phyloP scores from a whole-genome alignment of 306 rosid genomes.

The Gynostemma pentaphyllum region DNA sequence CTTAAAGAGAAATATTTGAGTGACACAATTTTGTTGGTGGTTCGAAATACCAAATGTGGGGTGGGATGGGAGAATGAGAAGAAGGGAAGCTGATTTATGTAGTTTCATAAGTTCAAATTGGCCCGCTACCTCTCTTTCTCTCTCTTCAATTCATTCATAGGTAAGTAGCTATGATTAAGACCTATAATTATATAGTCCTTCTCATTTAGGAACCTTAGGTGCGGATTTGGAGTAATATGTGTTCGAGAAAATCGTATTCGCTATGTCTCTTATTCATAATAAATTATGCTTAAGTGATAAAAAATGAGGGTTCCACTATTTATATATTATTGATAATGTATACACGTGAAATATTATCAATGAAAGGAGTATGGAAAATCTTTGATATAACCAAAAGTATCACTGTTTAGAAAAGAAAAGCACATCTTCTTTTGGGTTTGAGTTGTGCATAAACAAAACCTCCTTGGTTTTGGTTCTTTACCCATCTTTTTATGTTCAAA shows the following conservation, averaged over 20 bases:
- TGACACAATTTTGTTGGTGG: neutral
- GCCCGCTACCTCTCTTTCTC: neutral
- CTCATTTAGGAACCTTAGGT: no score
- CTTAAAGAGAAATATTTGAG: conserved; percentile 5
- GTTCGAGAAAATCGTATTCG: no score
- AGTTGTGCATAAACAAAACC: neutral
- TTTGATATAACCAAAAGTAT: no score
- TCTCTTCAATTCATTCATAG: no score
- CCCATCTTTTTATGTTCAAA: neutral
- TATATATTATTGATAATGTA: no score
- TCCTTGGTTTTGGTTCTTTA: neutral
- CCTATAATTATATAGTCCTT: neutral
- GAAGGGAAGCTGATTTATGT: neutral
- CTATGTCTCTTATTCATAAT: no score
- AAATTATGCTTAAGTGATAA: no score
- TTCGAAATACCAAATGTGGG: neutral
- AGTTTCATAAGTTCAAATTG: neutral
- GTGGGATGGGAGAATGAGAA: neutral
- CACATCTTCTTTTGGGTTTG: neutral
- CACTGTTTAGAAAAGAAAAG: neutral
- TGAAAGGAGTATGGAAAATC: neutral
- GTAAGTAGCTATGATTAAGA: neutral
- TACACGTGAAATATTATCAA: no score
- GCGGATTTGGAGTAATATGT: no score
- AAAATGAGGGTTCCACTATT: no score